phyloP scores from a whole-genome alignment of 257 asterid species.

The Solanum medicagineum region DNA sequence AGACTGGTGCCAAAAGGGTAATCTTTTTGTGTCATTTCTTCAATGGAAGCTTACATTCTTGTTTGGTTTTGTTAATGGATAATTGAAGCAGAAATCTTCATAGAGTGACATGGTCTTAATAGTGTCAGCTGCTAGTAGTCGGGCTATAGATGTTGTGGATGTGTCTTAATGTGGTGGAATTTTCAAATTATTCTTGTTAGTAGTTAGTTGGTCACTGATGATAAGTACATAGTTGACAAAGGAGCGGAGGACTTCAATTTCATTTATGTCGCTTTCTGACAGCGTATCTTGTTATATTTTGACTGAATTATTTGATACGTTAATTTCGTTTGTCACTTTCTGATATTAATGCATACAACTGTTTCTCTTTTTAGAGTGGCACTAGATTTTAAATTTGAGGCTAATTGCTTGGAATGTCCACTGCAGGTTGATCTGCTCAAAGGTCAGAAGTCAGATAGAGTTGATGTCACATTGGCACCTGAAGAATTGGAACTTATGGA shows the following conservation, averaged over 20 bases:
- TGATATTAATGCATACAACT: neutral
- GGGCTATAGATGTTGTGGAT: neutral
- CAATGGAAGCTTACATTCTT: neutral
- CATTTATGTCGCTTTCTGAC: neutral
- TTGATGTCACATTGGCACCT: constrained; percentile 86
- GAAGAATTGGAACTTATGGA: constrained; percentile 90
- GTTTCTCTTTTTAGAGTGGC: neutral
- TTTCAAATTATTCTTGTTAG: neutral
- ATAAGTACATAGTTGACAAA: neutral
- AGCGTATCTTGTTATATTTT: neutral
- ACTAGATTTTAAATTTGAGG: neutral
- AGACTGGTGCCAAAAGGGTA: constrained; percentile 90
- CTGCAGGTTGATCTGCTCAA: constrained; percentile 78
- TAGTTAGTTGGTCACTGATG: neutral
- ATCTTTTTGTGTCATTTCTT: neutral
- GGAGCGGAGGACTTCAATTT: neutral
- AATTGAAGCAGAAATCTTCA: neutral
- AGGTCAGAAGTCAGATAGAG: constrained; percentile 89
- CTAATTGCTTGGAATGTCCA: neutral
- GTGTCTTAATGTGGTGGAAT: neutral
- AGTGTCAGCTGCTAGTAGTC: neutral
- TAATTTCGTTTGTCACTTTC: neutral
- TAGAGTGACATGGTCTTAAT: neutral
- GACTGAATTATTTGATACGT: neutral
- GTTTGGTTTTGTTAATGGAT: neutral